Evolutionary conservation across 2,329 filamentous ascomycete species (phyloP), one percentile per base, ranked within the genome.

Genomic region (Diaporthe citri): DNA sequence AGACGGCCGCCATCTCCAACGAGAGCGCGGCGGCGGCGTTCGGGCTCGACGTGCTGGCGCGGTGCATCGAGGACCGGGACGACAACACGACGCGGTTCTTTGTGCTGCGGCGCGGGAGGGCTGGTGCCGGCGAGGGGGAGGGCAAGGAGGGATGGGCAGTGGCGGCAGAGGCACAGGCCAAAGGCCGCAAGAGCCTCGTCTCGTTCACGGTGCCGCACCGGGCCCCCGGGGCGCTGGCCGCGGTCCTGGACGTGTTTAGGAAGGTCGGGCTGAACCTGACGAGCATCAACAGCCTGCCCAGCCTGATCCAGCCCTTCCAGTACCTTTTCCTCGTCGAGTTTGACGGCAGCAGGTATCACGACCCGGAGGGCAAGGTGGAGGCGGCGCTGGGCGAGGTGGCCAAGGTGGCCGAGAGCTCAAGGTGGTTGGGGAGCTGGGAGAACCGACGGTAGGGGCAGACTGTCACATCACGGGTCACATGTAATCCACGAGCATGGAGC

Each of bases 281-380:
- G 41, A 96, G 93, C 82, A 97, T 98, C 83, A 96, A 95, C 82
- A 95, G 94, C 78, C 86, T 96, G 77, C 96, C 96, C 7, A 95
- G 94, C 79, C 89, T 94, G 73, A 86, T 89, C 52, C 85, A 87
- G 78, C 91, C 93, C 28, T 98, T 97, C 90, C 92, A 97, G 82
- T 98, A 98, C 85, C 90, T 98, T 51, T 98, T 98, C 85, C 96
- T 98, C 81, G 92, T 98, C 41, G 96, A 98, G 86, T 95, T 97
- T 79, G 90, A 93, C 82, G 93, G 93, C 1, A 88, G 91, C 82
- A 85, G 84, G 78, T 79, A 82, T 73, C 82, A 84, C 66, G 90
- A 91, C 79, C 86, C 87, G 2, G 87, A 88, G 71, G 89, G 88
- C 4, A 86, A 87, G 76, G 92, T 95, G 22, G 87, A 90, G 75